A percentile compares a stretch with the other conserved stretches of the same genome.
Evolutionary conservation across 2,329 filamentous ascomycete species (phyloP).

Genomic region (Spiromastix sp.): DNA sequence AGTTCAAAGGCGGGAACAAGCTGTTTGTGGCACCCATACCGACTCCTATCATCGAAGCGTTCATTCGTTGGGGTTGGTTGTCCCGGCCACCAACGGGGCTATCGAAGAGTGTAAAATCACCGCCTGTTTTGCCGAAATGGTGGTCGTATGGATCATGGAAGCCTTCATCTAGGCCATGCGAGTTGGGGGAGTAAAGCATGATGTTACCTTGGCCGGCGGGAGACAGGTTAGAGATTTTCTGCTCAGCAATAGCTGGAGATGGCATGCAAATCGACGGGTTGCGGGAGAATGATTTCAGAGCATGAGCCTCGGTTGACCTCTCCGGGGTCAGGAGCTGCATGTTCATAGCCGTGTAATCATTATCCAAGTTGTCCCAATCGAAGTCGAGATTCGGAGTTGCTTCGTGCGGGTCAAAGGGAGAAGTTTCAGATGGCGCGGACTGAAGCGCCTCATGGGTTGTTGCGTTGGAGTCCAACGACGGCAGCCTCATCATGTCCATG

Average conservation of each 20-base stretch:
- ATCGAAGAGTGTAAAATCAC: slow-evolving; percentile 21
- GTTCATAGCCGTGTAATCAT: slow-evolving; percentile 18
- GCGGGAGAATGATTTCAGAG: slow-evolving; percentile 11
- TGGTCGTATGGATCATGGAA: slow-evolving; percentile 14
- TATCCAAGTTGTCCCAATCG: slow-evolving; percentile 13
- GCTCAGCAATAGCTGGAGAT: slow-evolving; percentile 8
- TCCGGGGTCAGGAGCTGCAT: slow-evolving; percentile 16
- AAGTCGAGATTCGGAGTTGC: slow-evolving; percentile 9
- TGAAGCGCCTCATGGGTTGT: slow-evolving; percentile 13
- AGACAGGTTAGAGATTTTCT: slow-evolving; percentile 16
- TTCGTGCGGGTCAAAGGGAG: slow-evolving; percentile 10
- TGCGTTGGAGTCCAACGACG: slow-evolving; percentile 16
- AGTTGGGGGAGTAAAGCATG: slow-evolving; percentile 21
- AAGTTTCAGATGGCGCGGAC: slow-evolving; percentile 13
- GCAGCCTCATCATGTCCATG: slow-evolving; percentile 17
- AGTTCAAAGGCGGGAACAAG: no score
- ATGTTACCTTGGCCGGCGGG: slow-evolving; percentile 18
- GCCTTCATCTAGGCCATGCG: slow-evolving; percentile 15
- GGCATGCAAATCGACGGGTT: slow-evolving; percentile 12
- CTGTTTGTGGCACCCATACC: no score
- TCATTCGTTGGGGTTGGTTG: slow-evolving; percentile 2
- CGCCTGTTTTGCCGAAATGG: slow-evolving; percentile 10
- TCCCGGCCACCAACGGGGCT: slow-evolving; percentile 1
- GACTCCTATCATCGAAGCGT: slow-evolving; percentile 5
- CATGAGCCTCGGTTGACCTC: slow-evolving; percentile 9